These are phyloP conservation scores for Marchantia paleacea DNA, from an alignment of 225 moss, liverwort and hornwort species.

Conservation along the genomic window DNA sequence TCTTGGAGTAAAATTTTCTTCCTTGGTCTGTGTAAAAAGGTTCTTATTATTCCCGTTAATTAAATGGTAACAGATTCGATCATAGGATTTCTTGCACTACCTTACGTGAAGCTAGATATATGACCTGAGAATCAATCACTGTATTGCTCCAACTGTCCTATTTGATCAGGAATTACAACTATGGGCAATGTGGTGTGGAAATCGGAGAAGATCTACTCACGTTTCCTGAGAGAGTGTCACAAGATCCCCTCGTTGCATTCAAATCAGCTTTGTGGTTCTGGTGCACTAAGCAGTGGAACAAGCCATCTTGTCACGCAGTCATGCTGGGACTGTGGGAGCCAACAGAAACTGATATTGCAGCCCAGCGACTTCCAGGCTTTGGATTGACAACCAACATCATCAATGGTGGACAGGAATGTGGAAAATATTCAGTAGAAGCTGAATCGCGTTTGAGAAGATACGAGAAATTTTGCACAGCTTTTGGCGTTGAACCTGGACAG, in stretches of 20 bases:
- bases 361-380: constrained; percentile 27
- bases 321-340: constrained; percentile 31
- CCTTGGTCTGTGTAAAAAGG: no score
- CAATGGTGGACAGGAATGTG: constrained; percentile 37
- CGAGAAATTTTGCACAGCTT: no score
- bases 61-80: no score
- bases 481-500: no score
- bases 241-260: constrained; percentile 26
- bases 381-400: constrained; percentile 39
- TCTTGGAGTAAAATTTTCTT: no score
- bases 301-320: constrained; percentile 33
- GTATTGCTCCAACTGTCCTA: neutral
- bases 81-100: no score
- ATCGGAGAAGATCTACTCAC: constrained; percentile 21
- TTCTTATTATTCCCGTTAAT: no score
- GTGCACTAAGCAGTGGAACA: constrained; percentile 21
- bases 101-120: no score
- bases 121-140: no score
- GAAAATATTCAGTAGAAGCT: neutral
- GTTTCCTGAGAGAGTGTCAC: constrained; percentile 21
- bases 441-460: no score
- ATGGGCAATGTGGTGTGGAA: constrained; percentile 10
- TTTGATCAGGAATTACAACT: constrained; percentile 28
- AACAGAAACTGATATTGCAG: constrained; percentile 15
- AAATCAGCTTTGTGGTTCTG: constrained; percentile 37